These are phyloP conservation scores for Phytophthora meadii DNA, from an alignment of 352 stramenopile genomes.

Conservation along the genomic window DNA sequence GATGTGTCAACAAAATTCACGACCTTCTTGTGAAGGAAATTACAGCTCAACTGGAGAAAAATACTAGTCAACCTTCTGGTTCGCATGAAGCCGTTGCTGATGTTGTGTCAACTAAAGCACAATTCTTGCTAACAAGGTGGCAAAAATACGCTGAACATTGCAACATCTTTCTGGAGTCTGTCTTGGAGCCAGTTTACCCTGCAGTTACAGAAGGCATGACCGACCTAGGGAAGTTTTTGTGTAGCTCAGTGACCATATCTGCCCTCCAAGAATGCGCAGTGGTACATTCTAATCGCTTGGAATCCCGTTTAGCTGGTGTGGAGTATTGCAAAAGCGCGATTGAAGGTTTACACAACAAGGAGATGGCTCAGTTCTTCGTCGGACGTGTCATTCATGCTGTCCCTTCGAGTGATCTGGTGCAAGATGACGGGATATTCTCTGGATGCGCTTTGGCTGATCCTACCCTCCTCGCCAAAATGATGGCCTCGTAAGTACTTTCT, in stretches of 20 bases:
- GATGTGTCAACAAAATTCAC: conserved; percentile 50
- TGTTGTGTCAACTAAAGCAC: conserved; percentile 36
- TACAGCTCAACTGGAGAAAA: conserved; percentile 3
- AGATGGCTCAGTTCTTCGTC: conserved; percentile 46
- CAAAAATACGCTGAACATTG: conserved; percentile 21
- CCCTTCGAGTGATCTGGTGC: conserved; percentile 29
- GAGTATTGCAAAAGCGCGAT: conserved; percentile 36
- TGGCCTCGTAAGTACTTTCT: conserved; percentile 24
- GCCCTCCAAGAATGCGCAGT: conserved; percentile 35
- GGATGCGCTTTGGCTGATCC: conserved; percentile 35
- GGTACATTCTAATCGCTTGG: conserved; percentile 44
- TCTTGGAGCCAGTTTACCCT: conserved; percentile 3
- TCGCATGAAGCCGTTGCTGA: conserved; percentile 44
- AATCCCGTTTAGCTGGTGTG: conserved; percentile 44
- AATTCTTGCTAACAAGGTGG: conserved; percentile 42
- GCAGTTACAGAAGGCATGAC: conserved; percentile 10
- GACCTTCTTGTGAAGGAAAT: conserved; percentile 33
- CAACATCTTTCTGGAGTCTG: conserved; percentile 12
- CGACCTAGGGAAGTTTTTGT: conserved; percentile 44
- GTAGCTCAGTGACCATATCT: conserved; percentile 26
- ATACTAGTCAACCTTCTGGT: conserved; percentile 7
- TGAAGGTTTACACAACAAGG: conserved; percentile 19
- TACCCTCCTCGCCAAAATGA: conserved; percentile 25
- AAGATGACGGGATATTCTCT: conserved; percentile 41
- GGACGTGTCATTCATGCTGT: conserved; percentile 41